Base-by-base conservation (phyloP, 2,329 filamentous ascomycete species). In the Orbilia blumenaviensis region DNA sequence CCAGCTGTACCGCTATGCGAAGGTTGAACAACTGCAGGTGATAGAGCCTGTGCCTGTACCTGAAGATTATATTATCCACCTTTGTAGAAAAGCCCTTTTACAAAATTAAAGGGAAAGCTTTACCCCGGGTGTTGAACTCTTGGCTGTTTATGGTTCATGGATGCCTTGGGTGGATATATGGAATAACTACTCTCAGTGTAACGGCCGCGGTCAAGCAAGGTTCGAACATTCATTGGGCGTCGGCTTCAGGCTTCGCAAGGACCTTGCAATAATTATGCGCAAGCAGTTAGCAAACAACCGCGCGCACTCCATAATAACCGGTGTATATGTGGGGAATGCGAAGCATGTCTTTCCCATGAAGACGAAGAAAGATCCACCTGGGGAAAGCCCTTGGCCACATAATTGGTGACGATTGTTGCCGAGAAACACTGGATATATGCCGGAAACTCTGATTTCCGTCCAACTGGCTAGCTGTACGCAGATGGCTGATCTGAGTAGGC, bases 251-350 rank as follows among this genome's bases (percentile, higher is more conserved):
- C n/a, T n/a, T n/a, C n/a, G n/a, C n/a, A n/a, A n/a, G n/a, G n/a
- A n/a, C n/a, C n/a, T n/a, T n/a, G n/a, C n/a, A n/a, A n/a, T 29
- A 9, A 1, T 52, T 60, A 60, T 27, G 36, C 54, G 25, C 38
- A 44, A 9, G 7, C 42, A 23, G n/a, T n/a, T 46, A 2, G 2
- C 18, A 60, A n/a, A 41, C 23, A 36, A 60, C 54, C 54, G 52
- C 34, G 25, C 48, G 38, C 36, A 58, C 16, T 48, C 18, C 32
- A 34, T 44, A 56, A 58, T 56, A 66, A n/a, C 50, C 29, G 50
- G 32, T 38, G 16, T 36, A 58, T 27, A 38, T 50, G 54, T 71
- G 56, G 66, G 56, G 56, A 71, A 62, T 10, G 18, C 12, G 7
- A 34, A 27, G 8, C 34, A 16, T 41, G n/a, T 10, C n/a, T 62